Percentiles rank a stretch among this genome's conserved stretches.
phyloP scores from a whole-genome alignment of 176 grass and related monocot genomes.

The Oryza officinalis region DNA sequence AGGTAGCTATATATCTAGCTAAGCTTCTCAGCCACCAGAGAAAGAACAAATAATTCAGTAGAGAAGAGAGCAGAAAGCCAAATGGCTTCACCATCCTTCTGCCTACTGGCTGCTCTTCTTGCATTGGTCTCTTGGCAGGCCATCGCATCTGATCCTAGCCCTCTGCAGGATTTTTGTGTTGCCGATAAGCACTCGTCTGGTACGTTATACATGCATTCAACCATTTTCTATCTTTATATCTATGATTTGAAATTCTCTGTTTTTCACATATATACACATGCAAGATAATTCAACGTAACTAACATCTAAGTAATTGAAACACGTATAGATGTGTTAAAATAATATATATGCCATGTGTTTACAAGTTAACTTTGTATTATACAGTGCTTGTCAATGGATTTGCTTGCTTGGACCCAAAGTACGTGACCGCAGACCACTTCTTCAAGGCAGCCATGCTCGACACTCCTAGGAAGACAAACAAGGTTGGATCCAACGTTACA shows the following conservation, averaged over 20 bases:
- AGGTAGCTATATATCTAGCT: no score
- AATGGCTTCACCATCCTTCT: background rate
- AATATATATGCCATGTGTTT: no score
- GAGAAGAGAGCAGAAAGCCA: background rate
- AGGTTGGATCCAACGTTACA: background rate
- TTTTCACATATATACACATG: no score
- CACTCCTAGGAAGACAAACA: background rate
- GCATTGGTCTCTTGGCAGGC: background rate
- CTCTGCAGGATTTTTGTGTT: constrained; percentile 5
- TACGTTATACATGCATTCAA: background rate
- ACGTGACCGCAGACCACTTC: background rate
- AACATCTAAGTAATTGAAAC: no score
- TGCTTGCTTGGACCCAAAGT: constrained; percentile 4
- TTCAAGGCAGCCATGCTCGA: background rate
- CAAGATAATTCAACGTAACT: no score
- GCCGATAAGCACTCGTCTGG: background rate
- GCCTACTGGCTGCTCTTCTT: background rate
- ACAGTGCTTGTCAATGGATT: background rate
- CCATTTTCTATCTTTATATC: no score
- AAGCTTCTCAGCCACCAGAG: no score
- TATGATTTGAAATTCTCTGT: no score
- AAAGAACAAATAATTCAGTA: no score
- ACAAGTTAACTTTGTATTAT: background rate
- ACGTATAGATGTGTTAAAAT: no score
- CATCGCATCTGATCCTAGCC: constrained; percentile 2